A percentile compares a stretch with the other conserved stretches of the same genome.
phyloP scores from a whole-genome alignment of 169 alveolate genomes.

The Plasmodium reichenowi region DNA sequence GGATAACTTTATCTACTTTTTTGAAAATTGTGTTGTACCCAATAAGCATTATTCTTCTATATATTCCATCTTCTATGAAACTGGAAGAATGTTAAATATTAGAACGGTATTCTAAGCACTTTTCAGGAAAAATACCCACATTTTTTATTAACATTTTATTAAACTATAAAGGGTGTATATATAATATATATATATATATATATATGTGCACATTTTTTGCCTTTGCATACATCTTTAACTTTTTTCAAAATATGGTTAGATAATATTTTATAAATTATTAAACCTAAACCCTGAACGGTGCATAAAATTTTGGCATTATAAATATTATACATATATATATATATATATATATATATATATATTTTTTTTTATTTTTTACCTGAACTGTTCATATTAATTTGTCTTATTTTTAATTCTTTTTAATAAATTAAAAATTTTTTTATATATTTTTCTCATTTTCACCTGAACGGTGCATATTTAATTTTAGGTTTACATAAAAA shows the following conservation, averaged over 20 bases:
- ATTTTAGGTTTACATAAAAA: too few relatives aligned
- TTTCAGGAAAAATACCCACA: neutral
- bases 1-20: slow-evolving; percentile 63
- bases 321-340: neutral
- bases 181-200: slow-evolving; percentile 7
- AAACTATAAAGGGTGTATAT: neutral
- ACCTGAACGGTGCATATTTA: too few relatives aligned
- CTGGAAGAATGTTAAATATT: slow-evolving; percentile 62
- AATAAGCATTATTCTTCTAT: slow-evolving; percentile 63
- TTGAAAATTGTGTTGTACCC: slow-evolving; percentile 51
- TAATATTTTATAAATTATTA: neutral
- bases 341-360: neutral
- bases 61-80: slow-evolving; percentile 67
- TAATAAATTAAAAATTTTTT: too few relatives aligned
- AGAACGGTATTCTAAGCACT: slow-evolving; percentile 41
- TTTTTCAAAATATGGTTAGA: too few relatives aligned
- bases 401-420: too few relatives aligned
- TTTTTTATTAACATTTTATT: neutral
- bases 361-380: slow-evolving; percentile 8
- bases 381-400: slow-evolving; percentile 1
- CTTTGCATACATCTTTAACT: too few relatives aligned
- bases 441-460: too few relatives aligned
- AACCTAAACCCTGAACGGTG: slow-evolving; percentile 32
- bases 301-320: slow-evolving; percentile 15
- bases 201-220: neutral